A percentile compares a stretch with the other conserved stretches of the same genome.
phyloP scores from a whole-genome alignment of 2,329 filamentous ascomycete genomes.

The Colletotrichum somersetense region DNA sequence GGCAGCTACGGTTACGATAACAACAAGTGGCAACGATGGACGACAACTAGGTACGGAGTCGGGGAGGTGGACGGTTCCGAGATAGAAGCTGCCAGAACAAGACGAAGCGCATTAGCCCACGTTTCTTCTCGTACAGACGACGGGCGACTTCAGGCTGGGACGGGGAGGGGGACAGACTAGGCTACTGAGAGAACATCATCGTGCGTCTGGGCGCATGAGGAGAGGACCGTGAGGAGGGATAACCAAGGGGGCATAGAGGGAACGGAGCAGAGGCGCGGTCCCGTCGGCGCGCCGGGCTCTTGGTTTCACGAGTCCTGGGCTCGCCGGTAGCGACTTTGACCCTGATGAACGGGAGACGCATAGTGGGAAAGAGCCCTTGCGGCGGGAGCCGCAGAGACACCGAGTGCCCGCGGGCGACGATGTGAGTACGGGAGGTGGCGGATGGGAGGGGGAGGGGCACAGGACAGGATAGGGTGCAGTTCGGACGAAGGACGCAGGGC shows the following conservation, averaged over 20 bases:
- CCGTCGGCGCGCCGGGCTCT: constrained; percentile 13
- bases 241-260: background rate
- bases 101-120: constrained; percentile 30
- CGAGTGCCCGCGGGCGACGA: constrained; percentile 4
- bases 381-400: constrained; percentile 13
- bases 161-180: background rate
- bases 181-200: constrained; percentile 18
- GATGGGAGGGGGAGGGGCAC: no score
- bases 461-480: background rate
- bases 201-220: constrained; percentile 6
- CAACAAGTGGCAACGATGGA: background rate
- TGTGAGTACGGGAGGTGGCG: background rate
- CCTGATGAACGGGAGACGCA: background rate
- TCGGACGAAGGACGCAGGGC: background rate
- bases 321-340: background rate
- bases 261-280: background rate
- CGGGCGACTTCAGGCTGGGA: constrained; percentile 14
- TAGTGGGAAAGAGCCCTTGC: background rate
- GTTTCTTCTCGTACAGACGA: constrained; percentile 14
- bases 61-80: constrained; percentile 36
- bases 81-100: constrained; percentile 37
- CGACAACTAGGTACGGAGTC: constrained; percentile 31
- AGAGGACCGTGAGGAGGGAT: background rate
- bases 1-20: background rate
- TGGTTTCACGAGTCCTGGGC: constrained; percentile 7